Base-by-base conservation (phyloP, 2,329 filamentous ascomycete species). In the Fusarium equiseti region DNA sequence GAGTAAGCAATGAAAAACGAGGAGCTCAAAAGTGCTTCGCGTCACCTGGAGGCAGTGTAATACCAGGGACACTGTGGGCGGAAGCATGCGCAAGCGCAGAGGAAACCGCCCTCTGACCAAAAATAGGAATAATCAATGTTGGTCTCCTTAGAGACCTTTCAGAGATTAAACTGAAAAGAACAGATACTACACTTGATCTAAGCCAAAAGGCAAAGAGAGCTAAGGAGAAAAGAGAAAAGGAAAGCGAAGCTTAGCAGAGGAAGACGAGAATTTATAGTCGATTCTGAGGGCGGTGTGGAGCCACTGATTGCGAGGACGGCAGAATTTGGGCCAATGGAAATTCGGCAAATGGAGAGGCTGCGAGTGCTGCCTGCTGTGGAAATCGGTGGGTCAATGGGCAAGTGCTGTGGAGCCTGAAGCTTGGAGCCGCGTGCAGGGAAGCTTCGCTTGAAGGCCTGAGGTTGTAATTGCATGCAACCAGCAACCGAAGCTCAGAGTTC, bases 111-210 rank as follows among this genome's bases (percentile, higher is more conserved):
- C 79, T 44, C 45, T 46, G 26, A 53, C 73, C 79, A 82, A 82
- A 81, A 81, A 95, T 93, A 87, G 86, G 90, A 89, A 89, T 93
- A 94, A 95, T 93, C 90, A 89, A 85, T 86, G 87, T 88, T 88
- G 86, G 85, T 84, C 85, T 86, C 89, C 86, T 84, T 92, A 88
- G 89, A 86, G 85, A 86, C 87, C 87, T 94, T 92, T 91, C 91
- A 95, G 92, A 92, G 90, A 94, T 95, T 94, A 95, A 94, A 94
- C 92, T 95, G 90, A 93, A 92, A 94, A 95, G 92, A 95, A 95
- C 91, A 93, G 91, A 93, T 94, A 94, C 91, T 94, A 93, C 91
- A 94, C 91, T 93, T 94, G 91, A 94, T 94, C 91, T 93, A 92
- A 92, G 89, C 89, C 87, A 89, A 86, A 86, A 85, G 84, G 80